Percentiles rank a stretch among this genome's conserved stretches.
Evolutionary conservation across 148 eudicot genomes (phyloP).

Genomic region (Drosera capensis): DNA sequence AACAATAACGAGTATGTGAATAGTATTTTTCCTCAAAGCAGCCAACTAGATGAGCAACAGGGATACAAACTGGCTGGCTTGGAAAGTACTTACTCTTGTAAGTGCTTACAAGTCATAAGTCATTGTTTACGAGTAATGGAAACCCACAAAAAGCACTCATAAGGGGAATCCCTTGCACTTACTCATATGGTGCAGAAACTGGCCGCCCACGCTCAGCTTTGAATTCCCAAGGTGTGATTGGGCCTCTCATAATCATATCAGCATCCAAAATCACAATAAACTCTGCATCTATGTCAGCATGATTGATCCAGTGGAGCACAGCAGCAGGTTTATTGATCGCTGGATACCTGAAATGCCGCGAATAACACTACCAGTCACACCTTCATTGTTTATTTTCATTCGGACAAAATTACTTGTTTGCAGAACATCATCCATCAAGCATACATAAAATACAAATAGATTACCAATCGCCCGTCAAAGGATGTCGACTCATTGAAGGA

Average conservation of each 20-base stretch:
- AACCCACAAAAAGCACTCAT: too few relatives aligned
- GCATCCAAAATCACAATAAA: constrained; percentile 81
- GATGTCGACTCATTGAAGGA: constrained; percentile 90
- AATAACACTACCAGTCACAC: background rate
- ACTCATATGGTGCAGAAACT: constrained; percentile 92
- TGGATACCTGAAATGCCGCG: constrained; percentile 58
- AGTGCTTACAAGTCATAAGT: too few relatives aligned
- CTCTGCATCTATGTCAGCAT: constrained; percentile 75
- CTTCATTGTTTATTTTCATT: background rate
- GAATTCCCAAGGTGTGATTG: constrained; percentile 95
- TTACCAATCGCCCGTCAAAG: constrained; percentile 89
- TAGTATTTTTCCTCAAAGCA: background rate
- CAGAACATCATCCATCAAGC: background rate
- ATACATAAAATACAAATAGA: too few relatives aligned
- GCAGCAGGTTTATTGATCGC: constrained; percentile 97
- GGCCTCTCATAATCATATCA: constrained; percentile 96
- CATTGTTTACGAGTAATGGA: too few relatives aligned
- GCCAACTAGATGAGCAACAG: background rate
- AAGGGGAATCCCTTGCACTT: constrained; percentile 9
- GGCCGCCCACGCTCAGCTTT: constrained; percentile 73
- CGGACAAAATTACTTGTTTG: too few relatives aligned
- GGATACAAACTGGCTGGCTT: constrained; percentile 3
- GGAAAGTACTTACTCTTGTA: too few relatives aligned
- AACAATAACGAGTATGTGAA: background rate
- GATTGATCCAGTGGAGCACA: constrained; percentile 86